Conservation (phyloP, 177 flowering plant genomes). For the Vitis hybrid region DNA sequence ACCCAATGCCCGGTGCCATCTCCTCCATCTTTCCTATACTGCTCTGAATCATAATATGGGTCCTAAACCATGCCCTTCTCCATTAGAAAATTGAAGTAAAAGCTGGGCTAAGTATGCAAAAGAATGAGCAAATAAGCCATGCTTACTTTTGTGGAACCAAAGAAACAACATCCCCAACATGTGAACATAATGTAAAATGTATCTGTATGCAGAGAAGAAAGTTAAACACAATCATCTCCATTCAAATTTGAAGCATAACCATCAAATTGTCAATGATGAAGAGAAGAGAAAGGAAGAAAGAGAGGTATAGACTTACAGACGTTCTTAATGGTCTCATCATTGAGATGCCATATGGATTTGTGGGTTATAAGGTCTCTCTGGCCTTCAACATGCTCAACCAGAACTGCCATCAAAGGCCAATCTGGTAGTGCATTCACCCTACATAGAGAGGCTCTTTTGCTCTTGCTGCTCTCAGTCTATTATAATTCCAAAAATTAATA, state of each 20-base stretch:
- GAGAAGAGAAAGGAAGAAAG: background rate
- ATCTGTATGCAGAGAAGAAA: conserved; percentile 36
- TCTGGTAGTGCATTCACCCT: conserved; percentile 67
- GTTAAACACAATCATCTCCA: background rate
- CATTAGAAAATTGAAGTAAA: background rate
- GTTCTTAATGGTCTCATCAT: conserved; percentile 68
- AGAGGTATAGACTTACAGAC: conserved; percentile 60
- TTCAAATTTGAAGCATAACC: no score
- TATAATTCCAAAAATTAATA: background rate
- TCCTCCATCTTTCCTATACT: conserved; percentile 86
- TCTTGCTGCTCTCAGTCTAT: conserved; percentile 31
- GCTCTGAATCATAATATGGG: conserved; percentile 81
- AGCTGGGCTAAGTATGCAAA: background rate
- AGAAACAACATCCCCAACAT: conserved; percentile 85
- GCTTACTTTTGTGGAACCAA: conserved; percentile 79
- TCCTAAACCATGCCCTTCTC: conserved; percentile 39
- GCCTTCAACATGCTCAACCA: conserved; percentile 75
- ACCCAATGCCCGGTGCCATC: conserved; percentile 93
- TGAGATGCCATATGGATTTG: conserved; percentile 84
- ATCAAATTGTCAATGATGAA: background rate
- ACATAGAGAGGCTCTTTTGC: conserved; percentile 31
- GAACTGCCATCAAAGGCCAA: conserved; percentile 73
- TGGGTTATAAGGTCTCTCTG: conserved; percentile 66
- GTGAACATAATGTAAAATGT: conserved; percentile 86
- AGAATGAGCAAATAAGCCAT: conserved; percentile 1